Percentiles rank a stretch among this genome's conserved stretches.
Evolutionary conservation across 495 filamentous ascomycete genomes (phyloP).

Genomic region (Lophiostoma macrostomum): DNA sequence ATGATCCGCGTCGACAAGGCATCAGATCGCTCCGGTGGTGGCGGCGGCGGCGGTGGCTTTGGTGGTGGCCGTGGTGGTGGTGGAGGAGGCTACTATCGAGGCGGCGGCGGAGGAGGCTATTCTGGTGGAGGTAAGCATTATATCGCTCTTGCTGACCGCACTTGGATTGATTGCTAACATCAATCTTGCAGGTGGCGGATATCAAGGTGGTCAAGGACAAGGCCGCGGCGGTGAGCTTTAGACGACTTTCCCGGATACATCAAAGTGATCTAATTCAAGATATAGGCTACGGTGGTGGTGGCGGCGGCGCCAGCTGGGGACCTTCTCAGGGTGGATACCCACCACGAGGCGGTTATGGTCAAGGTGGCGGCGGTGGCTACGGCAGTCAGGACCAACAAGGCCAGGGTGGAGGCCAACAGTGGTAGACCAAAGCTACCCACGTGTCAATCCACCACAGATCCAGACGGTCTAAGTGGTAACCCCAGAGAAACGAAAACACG

Average conservation of each 20-base stretch:
- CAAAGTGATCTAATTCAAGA: background rate
- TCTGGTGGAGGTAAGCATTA: constrained; percentile 11
- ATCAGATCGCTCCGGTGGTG: constrained; percentile 67
- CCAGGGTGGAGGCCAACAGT: constrained; percentile 25
- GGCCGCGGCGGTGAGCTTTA: background rate
- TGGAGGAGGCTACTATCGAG: background rate
- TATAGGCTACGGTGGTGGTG: constrained; percentile 21
- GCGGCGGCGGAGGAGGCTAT: constrained; percentile 13
- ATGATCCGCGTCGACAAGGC: constrained; percentile 95
- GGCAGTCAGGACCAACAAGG: constrained; percentile 7
- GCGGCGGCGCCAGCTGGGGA: constrained; percentile 17
- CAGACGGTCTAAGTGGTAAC: background rate
- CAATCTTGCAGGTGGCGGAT: background rate
- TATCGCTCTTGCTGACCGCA: background rate
- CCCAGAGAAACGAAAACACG: background rate
- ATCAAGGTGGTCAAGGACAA: background rate
- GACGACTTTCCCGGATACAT: background rate
- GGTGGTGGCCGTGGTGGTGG: constrained; percentile 41
- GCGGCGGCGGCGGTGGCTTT: constrained; percentile 49
- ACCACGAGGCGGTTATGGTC: constrained; percentile 14
- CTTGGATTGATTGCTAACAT: background rate
- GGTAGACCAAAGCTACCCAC: constrained; percentile 9
- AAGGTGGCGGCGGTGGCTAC: constrained; percentile 11
- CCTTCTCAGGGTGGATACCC: constrained; percentile 11
- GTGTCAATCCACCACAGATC: background rate